A percentile compares a stretch with the other conserved stretches of the same genome.
phyloP scores from a whole-genome alignment of 2,329 filamentous ascomycete genomes.

The Monosporascus ibericus region DNA sequence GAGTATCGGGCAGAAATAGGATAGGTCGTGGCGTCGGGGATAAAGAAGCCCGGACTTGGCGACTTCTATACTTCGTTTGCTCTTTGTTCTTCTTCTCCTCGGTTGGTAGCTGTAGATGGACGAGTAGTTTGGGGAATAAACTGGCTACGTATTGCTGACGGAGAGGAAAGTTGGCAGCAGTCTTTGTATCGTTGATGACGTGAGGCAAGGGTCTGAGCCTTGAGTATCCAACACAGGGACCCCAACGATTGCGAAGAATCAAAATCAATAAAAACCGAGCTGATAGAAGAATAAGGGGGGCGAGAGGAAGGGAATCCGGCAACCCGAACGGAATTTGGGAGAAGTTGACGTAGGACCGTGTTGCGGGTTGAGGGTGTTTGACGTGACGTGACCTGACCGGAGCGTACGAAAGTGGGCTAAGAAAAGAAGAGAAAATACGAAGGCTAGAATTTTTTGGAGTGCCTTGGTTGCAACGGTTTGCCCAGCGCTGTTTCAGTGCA shows the following conservation, averaged over 20 bases:
- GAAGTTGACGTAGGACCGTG: constrained; percentile 23
- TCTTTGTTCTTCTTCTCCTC: too few species aligned
- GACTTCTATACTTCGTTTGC: too few species aligned
- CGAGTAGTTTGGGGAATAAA: neutral
- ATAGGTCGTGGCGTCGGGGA: too few species aligned
- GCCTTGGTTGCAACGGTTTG: too few species aligned
- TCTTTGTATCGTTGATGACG: neutral
- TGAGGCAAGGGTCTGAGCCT: neutral
- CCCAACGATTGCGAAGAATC: neutral
- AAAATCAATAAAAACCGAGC: neutral
- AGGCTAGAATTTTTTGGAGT: too few species aligned
- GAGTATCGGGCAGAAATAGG: too few species aligned
- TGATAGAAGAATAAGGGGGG: neutral
- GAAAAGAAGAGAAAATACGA: constrained; percentile 8
- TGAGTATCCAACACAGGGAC: neutral
- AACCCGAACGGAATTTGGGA: constrained; percentile 16
- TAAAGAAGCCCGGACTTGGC: too few species aligned
- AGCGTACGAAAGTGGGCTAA: constrained; percentile 24
- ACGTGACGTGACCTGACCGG: constrained; percentile 22
- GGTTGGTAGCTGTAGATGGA: neutral
- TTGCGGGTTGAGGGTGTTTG: constrained; percentile 9
- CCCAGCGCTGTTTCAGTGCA: too few species aligned
- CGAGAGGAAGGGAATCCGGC: neutral
- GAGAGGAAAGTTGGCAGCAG: neutral
- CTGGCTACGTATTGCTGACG: neutral